Conservation (phyloP, 208 protist genomes). For the Leishmania tarentolae region DNA sequence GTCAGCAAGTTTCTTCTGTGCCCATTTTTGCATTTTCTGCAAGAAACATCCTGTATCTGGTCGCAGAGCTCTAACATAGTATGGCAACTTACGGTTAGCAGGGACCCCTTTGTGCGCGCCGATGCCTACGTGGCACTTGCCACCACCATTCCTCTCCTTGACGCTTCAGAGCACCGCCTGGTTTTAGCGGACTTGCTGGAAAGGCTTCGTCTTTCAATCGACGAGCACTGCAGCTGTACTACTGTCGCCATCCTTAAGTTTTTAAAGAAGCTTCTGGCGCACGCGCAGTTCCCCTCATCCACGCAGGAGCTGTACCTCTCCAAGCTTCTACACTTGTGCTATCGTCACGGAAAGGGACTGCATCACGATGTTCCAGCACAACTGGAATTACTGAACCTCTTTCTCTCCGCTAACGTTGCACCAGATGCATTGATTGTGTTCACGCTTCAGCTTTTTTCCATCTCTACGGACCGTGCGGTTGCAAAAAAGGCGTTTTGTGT, state of each 20-base stretch:
- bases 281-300: neutral
- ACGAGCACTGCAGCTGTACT: conserved; percentile 22
- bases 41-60: conserved; percentile 14
- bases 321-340: conserved; percentile 20
- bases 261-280: neutral
- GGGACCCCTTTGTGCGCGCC: conserved; percentile 34
- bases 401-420: neutral
- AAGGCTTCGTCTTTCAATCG: conserved; percentile 13
- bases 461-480: conserved; percentile 15
- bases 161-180: conserved; percentile 9
- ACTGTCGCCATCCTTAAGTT: conserved; percentile 25
- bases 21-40: conserved; percentile 33
- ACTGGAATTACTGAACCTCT: conserved; percentile 18
- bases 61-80: neutral
- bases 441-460: conserved; percentile 11
- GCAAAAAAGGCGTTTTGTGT: conserved; percentile 12
- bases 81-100: conserved; percentile 8
- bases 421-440: conserved; percentile 6
- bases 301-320: conserved; percentile 16
- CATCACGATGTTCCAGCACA: conserved; percentile 13
- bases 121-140: conserved; percentile 23
- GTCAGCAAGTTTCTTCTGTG: conserved; percentile 20
- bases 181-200: conserved; percentile 18
- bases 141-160: neutral
- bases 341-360: conserved; percentile 20